phyloP scores from a whole-genome alignment of 306 rosid species.

The Prunus campanulata region DNA sequence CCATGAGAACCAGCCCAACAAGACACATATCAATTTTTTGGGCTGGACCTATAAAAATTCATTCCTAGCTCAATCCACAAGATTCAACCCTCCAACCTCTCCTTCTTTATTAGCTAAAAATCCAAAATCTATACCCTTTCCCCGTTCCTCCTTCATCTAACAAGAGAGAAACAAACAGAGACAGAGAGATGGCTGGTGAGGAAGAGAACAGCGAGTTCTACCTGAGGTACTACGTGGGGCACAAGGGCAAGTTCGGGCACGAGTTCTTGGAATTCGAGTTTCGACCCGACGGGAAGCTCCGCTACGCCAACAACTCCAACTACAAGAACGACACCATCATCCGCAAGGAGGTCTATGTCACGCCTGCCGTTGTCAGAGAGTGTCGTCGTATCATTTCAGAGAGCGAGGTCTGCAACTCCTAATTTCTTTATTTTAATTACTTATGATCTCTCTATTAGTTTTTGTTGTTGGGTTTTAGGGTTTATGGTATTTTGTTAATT shows the following conservation, averaged over 20 bases:
- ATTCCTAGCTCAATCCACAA: background rate
- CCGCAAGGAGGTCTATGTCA: conserved; percentile 91
- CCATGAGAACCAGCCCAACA: background rate
- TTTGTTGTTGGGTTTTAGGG: conserved; percentile 11
- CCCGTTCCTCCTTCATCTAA: background rate
- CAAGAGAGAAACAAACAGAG: conserved; percentile 1
- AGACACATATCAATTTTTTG: background rate
- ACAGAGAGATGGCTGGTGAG: conserved; percentile 47
- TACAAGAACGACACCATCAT: conserved; percentile 98
- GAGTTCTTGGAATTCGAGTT: conserved; percentile 96
- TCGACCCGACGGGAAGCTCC: conserved; percentile 86
- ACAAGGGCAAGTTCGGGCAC: conserved; percentile 92
- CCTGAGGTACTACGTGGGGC: conserved; percentile 80
- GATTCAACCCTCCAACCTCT: background rate
- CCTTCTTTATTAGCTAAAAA: background rate
- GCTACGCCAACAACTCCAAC: conserved; percentile 97
- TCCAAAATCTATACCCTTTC: background rate
- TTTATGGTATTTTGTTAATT: background rate
- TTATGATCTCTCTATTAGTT: background rate
- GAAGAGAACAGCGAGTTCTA: conserved; percentile 77
- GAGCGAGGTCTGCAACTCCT: conserved; percentile 57
- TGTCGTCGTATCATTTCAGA: conserved; percentile 86
- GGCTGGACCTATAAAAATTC: background rate
- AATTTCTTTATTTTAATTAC: background rate
- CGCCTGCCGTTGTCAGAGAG: conserved; percentile 88